Base-by-base conservation (phyloP, 1,284 basidiomycete genomes). In the Cryptococcus sp. region DNA sequence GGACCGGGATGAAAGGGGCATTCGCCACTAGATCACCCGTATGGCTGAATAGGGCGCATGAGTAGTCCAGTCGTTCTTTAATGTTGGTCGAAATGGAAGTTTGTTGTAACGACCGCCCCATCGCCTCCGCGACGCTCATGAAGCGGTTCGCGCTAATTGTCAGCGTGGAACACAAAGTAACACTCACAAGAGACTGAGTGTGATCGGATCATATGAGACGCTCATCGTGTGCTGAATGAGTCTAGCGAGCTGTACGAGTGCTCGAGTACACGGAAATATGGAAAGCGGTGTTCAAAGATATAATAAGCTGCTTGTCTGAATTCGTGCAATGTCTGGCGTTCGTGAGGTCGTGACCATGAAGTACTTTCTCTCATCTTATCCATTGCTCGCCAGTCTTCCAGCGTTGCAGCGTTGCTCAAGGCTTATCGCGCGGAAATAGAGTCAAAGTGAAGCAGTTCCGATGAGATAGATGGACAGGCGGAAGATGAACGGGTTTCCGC, bases 1-100 rank as follows among this genome's bases (percentile, higher is more conserved):
- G 81, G 17, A 82, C 81, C 20, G 82, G 82, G 41, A 83, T 67
- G 64, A 80, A 79, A 1, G 82, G 81, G 0, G 82, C 83, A 60
- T 83, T 83, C 54, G 82, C 81, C 22, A 83, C 80, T 3, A 83
- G 72, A 40, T 69, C 67, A 30, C 70, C 73, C 1, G 78, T 78
- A 0, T 81, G 80, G 16, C 76, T 73, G 66, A 83, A 83, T 49
- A 84, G 73, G 1, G 82, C 82, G 57, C 82, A 81, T 3, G 72
- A 76, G 46, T 78, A 82, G 64, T 81, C 80, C 30, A 78, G 67
- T 16, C 76, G 65, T 58, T 78, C 76, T 60, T 76, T 76, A 66
- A 76, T 76, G 47, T 71, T 71, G 27, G 66, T 67, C n/a, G 68
- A 70, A 54, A 83, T 81, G 10, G 80, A 75, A 0, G 82, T 83